phyloP scores from a whole-genome alignment of 768 basidiomycete genomes.

The Leucosporidium scottii region DNA sequence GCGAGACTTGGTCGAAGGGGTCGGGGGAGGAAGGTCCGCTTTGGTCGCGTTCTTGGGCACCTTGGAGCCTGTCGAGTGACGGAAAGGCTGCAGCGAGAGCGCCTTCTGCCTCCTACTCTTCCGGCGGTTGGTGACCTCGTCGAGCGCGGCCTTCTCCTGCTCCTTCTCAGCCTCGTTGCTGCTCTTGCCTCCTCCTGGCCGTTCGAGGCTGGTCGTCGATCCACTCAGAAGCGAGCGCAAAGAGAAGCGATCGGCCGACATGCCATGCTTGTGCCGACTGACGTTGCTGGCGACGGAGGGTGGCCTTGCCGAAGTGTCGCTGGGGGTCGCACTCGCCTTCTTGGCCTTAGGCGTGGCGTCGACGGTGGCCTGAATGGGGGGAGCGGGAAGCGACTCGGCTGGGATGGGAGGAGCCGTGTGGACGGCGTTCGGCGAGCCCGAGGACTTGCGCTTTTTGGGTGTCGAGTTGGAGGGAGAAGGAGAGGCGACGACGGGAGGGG shows the following conservation, averaged over 20 bases:
- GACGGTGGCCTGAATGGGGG: not conserved
- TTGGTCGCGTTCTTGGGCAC: constrained; percentile 14
- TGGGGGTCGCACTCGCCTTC: constrained; percentile 15
- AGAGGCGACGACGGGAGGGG: constrained; percentile 7
- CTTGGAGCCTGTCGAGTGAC: constrained; percentile 21
- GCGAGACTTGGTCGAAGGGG: not conserved
- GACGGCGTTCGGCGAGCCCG: constrained; percentile 21
- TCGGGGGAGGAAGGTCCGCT: not conserved
- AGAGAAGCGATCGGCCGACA: constrained; percentile 34
- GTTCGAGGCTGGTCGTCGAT: constrained; percentile 6
- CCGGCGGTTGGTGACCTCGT: constrained; percentile 29
- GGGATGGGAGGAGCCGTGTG: not conserved
- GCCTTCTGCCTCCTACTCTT: constrained; percentile 54
- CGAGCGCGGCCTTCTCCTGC: constrained; percentile 8
- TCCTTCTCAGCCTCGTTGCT: not conserved
- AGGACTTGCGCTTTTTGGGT: constrained; percentile 31
- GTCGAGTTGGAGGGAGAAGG: constrained; percentile 6
- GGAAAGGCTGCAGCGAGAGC: constrained; percentile 53
- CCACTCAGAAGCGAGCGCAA: constrained; percentile 32
- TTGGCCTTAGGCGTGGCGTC: not conserved
- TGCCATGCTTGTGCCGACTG: constrained; percentile 22
- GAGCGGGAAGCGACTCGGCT: not conserved
- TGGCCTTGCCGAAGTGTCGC: not conserved
- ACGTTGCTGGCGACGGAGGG: constrained; percentile 10
- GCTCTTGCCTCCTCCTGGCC: not conserved